These are phyloP conservation scores for Solanum sparsipilum DNA, from an alignment of 257 asterid genomes.

Conservation along the genomic window DNA sequence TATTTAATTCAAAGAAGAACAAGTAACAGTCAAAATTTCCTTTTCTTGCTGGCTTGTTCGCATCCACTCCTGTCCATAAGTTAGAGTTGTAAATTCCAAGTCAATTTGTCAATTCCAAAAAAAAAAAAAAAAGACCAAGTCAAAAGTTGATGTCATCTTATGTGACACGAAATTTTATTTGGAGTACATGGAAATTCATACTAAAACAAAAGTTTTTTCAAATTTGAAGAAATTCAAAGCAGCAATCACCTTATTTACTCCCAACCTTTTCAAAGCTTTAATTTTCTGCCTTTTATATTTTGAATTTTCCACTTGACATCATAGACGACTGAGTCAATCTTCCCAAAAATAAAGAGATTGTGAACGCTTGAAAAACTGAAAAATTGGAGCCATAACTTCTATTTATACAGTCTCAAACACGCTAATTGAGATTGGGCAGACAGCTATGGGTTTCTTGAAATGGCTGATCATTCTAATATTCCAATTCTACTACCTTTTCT, in stretches of 20 bases:
- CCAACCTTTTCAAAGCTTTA: not conserved
- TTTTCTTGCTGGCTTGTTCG: not conserved
- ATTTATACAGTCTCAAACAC: not conserved
- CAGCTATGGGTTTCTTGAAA: too few relatives aligned
- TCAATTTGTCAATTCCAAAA: too few relatives aligned
- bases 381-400: not conserved
- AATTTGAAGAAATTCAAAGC: too few relatives aligned
- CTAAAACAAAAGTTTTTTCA: too few relatives aligned
- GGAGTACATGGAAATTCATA: too few relatives aligned
- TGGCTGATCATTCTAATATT: too few relatives aligned
- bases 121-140: too few relatives aligned
- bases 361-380: not conserved
- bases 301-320: not conserved
- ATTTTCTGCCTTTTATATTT: not conserved
- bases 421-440: not conserved
- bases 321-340: not conserved
- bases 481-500: too few relatives aligned
- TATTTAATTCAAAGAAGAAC: not conserved
- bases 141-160: too few relatives aligned
- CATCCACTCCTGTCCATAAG: not conserved
- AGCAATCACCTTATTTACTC: not conserved
- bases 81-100: not conserved
- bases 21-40: not conserved
- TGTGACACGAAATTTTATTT: too few relatives aligned
- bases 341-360: not conserved